Evolutionary conservation across 177 flowering plant species (phyloP), one percentile per base, ranked within the genome.

Genomic region (Vitis hybrid): DNA sequence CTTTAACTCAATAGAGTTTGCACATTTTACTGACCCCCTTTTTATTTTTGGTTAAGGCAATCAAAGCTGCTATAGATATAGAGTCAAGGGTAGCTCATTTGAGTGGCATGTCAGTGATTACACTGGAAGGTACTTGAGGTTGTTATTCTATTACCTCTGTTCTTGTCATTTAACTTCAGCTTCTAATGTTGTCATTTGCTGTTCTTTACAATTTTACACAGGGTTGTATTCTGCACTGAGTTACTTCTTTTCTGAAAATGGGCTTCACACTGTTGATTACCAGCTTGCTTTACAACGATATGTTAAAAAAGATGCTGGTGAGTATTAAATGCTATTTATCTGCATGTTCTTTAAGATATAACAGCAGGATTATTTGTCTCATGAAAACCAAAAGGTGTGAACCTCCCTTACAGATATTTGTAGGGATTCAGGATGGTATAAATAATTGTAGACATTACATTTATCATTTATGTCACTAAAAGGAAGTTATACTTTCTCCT

Each of bases 241-340:
- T 66, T 91, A 88, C 74, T 88, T 96, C 76, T 92, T 91, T 77
- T 86, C 96, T 60, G 87, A 84, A 70, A 81, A 86, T 75, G 97
- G 98, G 50, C 45, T 68, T 60, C 89, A 92, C 75, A 72, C 79
- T 29, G 56, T 56, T 76, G 95, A 93, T 79, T 96, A 87, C 80
- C 94, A 90, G 76, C 90, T 96, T 61, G 89, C 83, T 75, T 67
- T 96, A 67, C 96, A 81, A 67, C 78, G 86, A 64, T 78, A 62
- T 82, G 69, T 89, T 31, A 88, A 85, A 65, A 84, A 68, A 79
- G 94, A 87, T 75, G 65, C 79, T 57, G 86, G 97, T 90, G 74
- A 85, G 87, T 78, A 15, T 29, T 62, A 60, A 18, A 53, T 51
- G 50, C 18, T 65, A 6, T 56, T 56, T 53, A 62, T 56, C 19